Evolutionary conservation across 1,139 yeast genomes (phyloP), one percentile per base, ranked within the genome.

Genomic region (Candida pseudoviswanathii): DNA sequence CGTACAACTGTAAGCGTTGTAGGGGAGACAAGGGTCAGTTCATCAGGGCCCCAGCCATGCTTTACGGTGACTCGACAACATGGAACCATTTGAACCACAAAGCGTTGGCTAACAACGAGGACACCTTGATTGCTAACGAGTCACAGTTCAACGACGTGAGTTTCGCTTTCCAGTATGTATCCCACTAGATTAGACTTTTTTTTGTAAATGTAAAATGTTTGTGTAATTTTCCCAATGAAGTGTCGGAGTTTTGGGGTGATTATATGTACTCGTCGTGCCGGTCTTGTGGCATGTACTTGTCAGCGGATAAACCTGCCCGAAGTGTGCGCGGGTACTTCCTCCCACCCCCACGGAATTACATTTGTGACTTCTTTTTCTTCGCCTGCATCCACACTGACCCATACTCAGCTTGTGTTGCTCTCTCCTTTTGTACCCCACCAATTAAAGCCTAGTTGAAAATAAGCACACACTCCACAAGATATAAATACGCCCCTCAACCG

Each of bases 1-100:
- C 96, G 0, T 94, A 84, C 71, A 81, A 87, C 57, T 94, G 99
- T 70, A 85, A 84, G 63, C 76, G 98, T 57, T 94, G 99, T 67
- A 62, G 64, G 11, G 65, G 67, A n/a, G 77, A 77, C 10, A 51
- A 58, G 21, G 84, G 82, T 37, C 99, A 94, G 68, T 56, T 70
- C 34, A 62, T 75, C 8, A 84, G 80, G 58, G 80, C 97, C 0
- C 84, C 87, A 0, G 96, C 96, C 0, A 91, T 94, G 96, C 74
- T 94, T 39, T 95, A 95, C 63, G 99, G 99, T 56, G 99, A 95
- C 68, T 89, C 98, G 0, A 94, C 97, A 0, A 86, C 97, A 0
- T 94, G 99, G 99, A 92, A 94, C 64, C 99, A 94, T 68, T 77
- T 89, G 53, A 80, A 85, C 51, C 89, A 80, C 54, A 77, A 70